Conservation (phyloP, 345 rosid species). For the Aquilaria yunnanensis region DNA sequence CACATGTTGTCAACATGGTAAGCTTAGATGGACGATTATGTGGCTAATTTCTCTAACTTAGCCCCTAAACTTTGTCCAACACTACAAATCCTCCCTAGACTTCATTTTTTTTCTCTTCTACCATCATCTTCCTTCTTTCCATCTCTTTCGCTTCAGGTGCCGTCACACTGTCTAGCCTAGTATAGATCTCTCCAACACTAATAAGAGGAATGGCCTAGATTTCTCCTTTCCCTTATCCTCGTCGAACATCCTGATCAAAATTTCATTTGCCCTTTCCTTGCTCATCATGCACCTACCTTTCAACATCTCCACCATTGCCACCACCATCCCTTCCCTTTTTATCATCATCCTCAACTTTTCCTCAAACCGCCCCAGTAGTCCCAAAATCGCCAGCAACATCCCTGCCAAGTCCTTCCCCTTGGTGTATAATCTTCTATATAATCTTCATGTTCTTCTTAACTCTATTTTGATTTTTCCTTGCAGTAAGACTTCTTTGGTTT, state of each 20-base stretch:
- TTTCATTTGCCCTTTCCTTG: constrained; percentile 58
- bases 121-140: no score
- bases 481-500: not conserved
- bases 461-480: not conserved
- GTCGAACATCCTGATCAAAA: constrained; percentile 41
- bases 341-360: constrained; percentile 40
- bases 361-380: constrained; percentile 39
- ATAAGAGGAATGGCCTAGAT: no score
- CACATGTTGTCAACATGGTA: no score
- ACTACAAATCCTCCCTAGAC: no score
- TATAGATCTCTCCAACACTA: no score
- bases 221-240: constrained; percentile 31
- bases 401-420: constrained; percentile 31
- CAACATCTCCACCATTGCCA: constrained; percentile 35
- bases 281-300: constrained; percentile 48
- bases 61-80: no score
- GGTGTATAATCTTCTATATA: not conserved
- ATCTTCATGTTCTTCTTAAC: no score
- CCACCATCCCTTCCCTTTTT: constrained; percentile 30
- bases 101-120: no score
- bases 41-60: no score
- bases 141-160: no score
- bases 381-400: constrained; percentile 34
- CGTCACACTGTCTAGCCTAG: no score
- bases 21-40: no score